Conservation (phyloP, 2,329 filamentous ascomycete species). For the Talaromyces sp. region DNA sequence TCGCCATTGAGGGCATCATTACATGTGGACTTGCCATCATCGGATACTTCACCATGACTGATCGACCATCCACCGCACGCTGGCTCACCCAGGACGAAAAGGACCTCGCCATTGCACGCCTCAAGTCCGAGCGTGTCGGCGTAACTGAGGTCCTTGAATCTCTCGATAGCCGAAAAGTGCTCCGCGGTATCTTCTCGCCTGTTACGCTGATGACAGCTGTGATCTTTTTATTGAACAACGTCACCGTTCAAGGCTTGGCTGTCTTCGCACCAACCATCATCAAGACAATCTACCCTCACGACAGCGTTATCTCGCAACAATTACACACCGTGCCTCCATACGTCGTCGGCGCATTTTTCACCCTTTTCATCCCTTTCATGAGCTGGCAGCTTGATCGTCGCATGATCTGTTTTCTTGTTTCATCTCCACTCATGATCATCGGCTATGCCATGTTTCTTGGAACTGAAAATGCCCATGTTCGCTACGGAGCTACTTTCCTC, state of each 20-base stretch:
- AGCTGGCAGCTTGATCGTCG: constrained; percentile 72
- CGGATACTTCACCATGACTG: constrained; percentile 64
- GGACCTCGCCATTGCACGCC: constrained; percentile 60
- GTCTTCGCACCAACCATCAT: constrained; percentile 74
- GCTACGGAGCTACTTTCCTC: constrained; percentile 80
- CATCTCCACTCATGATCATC: constrained; percentile 64
- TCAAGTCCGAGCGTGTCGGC: constrained; percentile 61
- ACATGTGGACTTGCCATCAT: constrained; percentile 60
- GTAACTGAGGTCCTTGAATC: constrained; percentile 62
- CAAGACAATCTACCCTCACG: constrained; percentile 61
- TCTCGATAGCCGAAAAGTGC: constrained; percentile 57
- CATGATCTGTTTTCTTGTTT: constrained; percentile 66
- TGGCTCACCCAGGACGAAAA: constrained; percentile 70
- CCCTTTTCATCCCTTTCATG: constrained; percentile 69
- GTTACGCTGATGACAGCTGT: constrained; percentile 56
- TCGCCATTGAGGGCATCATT: constrained; percentile 61
- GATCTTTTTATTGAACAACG: constrained; percentile 63
- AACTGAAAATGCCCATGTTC: constrained; percentile 57
- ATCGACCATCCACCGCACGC: constrained; percentile 69
- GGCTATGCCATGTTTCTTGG: constrained; percentile 73
- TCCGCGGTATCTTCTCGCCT: constrained; percentile 62
- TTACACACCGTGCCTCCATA: constrained; percentile 55
- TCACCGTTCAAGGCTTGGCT: constrained; percentile 61
- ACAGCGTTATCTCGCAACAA: constrained; percentile 60
- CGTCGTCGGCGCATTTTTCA: constrained; percentile 72